Conservation (phyloP, 768 basidiomycete genomes). For the Hirschioporus abietinus region DNA sequence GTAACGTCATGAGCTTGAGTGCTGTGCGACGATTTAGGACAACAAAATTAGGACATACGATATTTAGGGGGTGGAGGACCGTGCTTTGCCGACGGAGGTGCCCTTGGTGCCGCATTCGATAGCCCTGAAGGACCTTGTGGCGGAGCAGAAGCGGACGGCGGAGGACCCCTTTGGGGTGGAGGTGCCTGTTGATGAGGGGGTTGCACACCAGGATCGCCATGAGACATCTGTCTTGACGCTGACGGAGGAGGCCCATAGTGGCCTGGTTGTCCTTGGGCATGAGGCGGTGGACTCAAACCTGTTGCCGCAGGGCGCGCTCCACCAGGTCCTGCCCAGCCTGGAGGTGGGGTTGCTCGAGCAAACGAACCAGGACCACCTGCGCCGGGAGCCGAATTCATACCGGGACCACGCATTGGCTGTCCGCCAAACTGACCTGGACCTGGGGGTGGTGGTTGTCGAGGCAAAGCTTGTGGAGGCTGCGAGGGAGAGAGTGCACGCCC, state of each 20-base stretch:
- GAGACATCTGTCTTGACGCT: constrained; percentile 22
- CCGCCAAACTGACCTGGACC: constrained; percentile 32
- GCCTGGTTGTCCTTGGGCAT: constrained; percentile 21
- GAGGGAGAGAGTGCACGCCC: constrained; percentile 23
- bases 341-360: constrained; percentile 37
- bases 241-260: constrained; percentile 13
- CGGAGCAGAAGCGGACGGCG: constrained; percentile 19
- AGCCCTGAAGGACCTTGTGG: constrained; percentile 19
- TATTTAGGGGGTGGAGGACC: constrained; percentile 48
- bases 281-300: constrained; percentile 25
- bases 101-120: constrained; percentile 13
- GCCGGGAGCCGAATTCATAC: constrained; percentile 19
- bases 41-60: constrained; percentile 38
- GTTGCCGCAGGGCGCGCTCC: constrained; percentile 24
- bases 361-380: constrained; percentile 28
- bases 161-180: constrained; percentile 25
- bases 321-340: constrained; percentile 28
- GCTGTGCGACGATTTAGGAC: neutral
- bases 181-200: constrained; percentile 16
- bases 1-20: constrained; percentile 4
- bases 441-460: constrained; percentile 27
- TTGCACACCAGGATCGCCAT: constrained; percentile 14
- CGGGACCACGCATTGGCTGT: constrained; percentile 26
- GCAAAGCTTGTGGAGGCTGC: constrained; percentile 19
- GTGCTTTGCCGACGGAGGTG: constrained; percentile 29